phyloP scores from a whole-genome alignment of 148 eudicot species.

The Silene conica region DNA sequence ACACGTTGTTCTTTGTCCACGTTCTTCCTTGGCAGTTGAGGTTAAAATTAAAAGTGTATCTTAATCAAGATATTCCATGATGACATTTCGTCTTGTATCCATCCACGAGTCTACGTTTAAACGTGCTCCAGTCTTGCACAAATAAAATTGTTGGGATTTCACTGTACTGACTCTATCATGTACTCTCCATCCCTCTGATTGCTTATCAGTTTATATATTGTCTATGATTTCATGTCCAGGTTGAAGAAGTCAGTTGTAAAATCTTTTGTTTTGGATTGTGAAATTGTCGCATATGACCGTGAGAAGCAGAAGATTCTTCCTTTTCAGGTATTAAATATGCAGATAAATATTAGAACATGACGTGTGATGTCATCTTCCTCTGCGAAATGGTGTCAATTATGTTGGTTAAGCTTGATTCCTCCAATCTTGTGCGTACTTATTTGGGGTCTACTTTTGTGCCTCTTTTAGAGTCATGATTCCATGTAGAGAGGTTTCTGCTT shows the following conservation, averaged over 20 bases:
- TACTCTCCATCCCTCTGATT: not conserved
- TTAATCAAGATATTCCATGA: slow-evolving; percentile 6
- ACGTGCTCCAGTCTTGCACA: slow-evolving; percentile 6
- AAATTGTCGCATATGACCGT: slow-evolving; percentile 89
- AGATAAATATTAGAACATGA: slow-evolving; percentile 2
- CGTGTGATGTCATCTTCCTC: not conserved
- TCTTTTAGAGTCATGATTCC: not conserved
- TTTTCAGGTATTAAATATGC: slow-evolving; percentile 58
- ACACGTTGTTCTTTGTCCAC: not conserved
- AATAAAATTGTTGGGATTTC: slow-evolving; percentile 6
- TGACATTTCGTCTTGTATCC: not conserved
- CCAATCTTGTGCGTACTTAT: slow-evolving; percentile 2
- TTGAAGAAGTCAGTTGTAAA: slow-evolving; percentile 58
- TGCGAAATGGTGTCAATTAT: not conserved
- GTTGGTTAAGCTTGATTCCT: not conserved
- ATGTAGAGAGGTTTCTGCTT: not conserved
- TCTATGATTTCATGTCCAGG: slow-evolving; percentile 32
- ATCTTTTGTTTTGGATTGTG: slow-evolving; percentile 90
- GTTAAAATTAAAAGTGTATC: not conserved
- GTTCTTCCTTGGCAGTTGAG: slow-evolving; percentile 1
- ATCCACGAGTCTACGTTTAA: not conserved
- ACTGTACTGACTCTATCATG: not conserved
- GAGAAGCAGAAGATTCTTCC: slow-evolving; percentile 81
- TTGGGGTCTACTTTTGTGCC: not conserved
- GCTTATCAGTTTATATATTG: slow-evolving; percentile 12